Evolutionary conservation across 2,329 filamentous ascomycete species (phyloP).

Genomic region (Aspergillus persii): DNA sequence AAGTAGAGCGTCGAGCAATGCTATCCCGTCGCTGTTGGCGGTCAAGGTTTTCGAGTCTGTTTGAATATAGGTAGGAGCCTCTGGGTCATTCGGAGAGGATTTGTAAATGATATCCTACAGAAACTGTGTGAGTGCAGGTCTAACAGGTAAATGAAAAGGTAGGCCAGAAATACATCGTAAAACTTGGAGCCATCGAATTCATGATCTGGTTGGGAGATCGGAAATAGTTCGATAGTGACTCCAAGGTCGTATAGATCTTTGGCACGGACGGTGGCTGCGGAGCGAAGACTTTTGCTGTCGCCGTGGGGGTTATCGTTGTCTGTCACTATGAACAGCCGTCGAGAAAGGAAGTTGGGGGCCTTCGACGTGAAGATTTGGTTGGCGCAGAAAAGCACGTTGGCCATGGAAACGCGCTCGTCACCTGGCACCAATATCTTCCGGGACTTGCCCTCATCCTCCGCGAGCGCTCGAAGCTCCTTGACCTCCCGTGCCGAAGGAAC

Average conservation of each 20-base stretch:
- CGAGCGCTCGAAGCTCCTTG: slow-evolving; percentile 70
- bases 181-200: slow-evolving; percentile 82
- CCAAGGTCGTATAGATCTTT: slow-evolving; percentile 95
- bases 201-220: slow-evolving; percentile 69
- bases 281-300: slow-evolving; percentile 68
- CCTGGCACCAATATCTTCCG: slow-evolving; percentile 68
- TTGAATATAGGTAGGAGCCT: slow-evolving; percentile 58
- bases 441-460: slow-evolving; percentile 73
- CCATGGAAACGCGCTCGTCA: slow-evolving; percentile 71
- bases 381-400: slow-evolving; percentile 87
- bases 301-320: slow-evolving; percentile 86
- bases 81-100: slow-evolving; percentile 66
- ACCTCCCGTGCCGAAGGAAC: slow-evolving; percentile 85
- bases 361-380: slow-evolving; percentile 96
- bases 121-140: slow-evolving; percentile 18
- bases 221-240: slow-evolving; percentile 88
- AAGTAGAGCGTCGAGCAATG: slow-evolving; percentile 73
- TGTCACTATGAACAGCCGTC: slow-evolving; percentile 91
- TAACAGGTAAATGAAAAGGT: neutral
- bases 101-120: slow-evolving; percentile 84
- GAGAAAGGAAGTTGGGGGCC: slow-evolving; percentile 88
- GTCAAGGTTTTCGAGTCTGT: slow-evolving; percentile 54
- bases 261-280: slow-evolving; percentile 78
- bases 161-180: slow-evolving; percentile 70
- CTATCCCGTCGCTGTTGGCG: slow-evolving; percentile 72